Percentiles rank a stretch among this genome's conserved stretches.
phyloP scores from a whole-genome alignment of 202 grass and related monocot species.

The Hordeum pubiflorum region DNA sequence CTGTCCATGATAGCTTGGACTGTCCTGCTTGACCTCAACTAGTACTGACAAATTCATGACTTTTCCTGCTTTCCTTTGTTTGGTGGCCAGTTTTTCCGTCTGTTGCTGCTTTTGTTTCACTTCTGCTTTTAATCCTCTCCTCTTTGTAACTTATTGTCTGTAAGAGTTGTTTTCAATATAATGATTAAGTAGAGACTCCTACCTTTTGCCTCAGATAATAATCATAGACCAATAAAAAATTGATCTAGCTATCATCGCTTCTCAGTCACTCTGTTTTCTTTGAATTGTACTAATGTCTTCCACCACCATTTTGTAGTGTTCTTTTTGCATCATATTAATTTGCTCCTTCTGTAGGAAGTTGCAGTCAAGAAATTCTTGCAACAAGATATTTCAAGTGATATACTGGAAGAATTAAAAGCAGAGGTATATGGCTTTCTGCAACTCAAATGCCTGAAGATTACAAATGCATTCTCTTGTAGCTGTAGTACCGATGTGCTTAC shows the following conservation, averaged over 20 bases:
- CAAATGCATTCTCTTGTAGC: not conserved
- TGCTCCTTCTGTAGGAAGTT: slow-evolving; percentile 60
- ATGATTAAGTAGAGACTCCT: not conserved
- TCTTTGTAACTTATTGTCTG: not conserved
- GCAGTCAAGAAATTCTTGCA: slow-evolving; percentile 97
- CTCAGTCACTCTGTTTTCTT: not conserved
- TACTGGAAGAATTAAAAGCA: slow-evolving; percentile 84
- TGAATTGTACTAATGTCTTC: not conserved
- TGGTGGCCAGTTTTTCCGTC: not conserved
- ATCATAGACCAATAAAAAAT: not conserved
- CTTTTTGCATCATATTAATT: slow-evolving; percentile 24
- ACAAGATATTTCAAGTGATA: slow-evolving; percentile 95
- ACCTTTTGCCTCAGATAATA: not conserved
- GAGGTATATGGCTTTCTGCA: slow-evolving; percentile 56
- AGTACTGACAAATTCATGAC: not conserved
- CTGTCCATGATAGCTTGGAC: not conserved
- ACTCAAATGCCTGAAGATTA: slow-evolving; percentile 3
- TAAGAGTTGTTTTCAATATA: not conserved
- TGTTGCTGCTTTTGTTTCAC: not conserved
- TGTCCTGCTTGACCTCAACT: not conserved
- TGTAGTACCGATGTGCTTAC: slow-evolving; percentile 8
- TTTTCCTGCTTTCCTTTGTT: not conserved
- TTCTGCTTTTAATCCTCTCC: not conserved
- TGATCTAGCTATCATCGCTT: not conserved
- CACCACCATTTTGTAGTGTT: not conserved